Base-by-base conservation (phyloP, 768 basidiomycete genomes). In the Psilocybe tampanensis region DNA sequence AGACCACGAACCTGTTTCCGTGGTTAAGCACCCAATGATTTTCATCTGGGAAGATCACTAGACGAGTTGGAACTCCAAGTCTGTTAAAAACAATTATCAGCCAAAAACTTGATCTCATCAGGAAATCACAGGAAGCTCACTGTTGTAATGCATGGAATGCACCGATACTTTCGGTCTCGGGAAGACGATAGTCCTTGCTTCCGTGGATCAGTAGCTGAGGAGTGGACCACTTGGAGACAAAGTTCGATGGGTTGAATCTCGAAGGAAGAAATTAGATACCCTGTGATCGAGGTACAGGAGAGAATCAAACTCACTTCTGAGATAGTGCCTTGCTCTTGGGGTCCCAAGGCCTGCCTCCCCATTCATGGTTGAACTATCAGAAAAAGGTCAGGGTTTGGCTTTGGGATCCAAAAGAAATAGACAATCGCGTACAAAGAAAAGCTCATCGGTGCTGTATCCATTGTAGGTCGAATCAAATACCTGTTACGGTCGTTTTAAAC, bases 1-100 rank as follows among this genome's bases (percentile, higher is more conserved):
- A 55, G 32, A 1, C 36, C 29, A 61, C 77, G 26, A 23, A 85
- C 86, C 86, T 90, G 63, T 92, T 92, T 52, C 86, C 87, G 57
- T 88, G 89, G 53, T 90, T 82, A 59, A 92, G 64, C 22, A 93
- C 93, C 95, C 94, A 94, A 68, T 96, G 94, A 62, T 95, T 96
- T 73, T 96, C 95, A 62, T 90, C 85, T 0, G 92, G 91, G 80
- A 94, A 95, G 58, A 93, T 81, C 11, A 95, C 82, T 22, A 94
- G 74, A 41, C 93, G 83, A 60, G 86, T 90, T 3, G 89, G 88
- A 26, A 95, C 73, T 8, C 81, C 85, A 43, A 76, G 82, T 66
- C 92, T 93, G 52, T 52, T 29, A 43, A 21, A 32, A 44, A 45
- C 17, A 29, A 29, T 29, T 29, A 4, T 29, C 29, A 29, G 29